phyloP scores from a whole-genome alignment of 305 asterid species.

The Ajuga reptans region DNA sequence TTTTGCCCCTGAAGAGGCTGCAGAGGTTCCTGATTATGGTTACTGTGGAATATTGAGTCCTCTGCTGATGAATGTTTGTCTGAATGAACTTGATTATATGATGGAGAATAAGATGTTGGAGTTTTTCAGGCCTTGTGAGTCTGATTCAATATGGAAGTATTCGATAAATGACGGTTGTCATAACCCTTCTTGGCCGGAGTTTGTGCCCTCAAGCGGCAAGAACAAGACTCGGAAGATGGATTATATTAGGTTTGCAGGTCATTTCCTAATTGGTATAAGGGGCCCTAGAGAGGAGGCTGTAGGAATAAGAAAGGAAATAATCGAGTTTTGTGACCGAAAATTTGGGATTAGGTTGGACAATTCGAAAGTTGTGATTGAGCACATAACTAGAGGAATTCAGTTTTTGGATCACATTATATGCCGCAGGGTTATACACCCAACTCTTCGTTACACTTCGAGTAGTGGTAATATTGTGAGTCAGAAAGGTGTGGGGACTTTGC shows the following conservation, averaged over 20 bases:
- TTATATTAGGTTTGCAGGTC: slow-evolving; percentile 68
- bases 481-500: slow-evolving; percentile 88
- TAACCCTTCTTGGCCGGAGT: slow-evolving; percentile 98
- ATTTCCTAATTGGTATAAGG: slow-evolving; percentile 79
- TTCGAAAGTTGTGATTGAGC: slow-evolving; percentile 73
- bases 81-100: slow-evolving; percentile 59
- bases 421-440: slow-evolving; percentile 79
- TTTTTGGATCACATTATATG: slow-evolving; percentile 80
- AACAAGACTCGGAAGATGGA: slow-evolving; percentile 85
- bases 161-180: slow-evolving; percentile 80
- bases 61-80: slow-evolving; percentile 57
- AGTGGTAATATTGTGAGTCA: slow-evolving; percentile 74
- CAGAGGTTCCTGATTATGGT: slow-evolving; percentile 66
- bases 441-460: slow-evolving; percentile 76
- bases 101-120: slow-evolving; percentile 61
- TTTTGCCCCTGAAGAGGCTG: slow-evolving; percentile 91
- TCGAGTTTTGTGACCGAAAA: slow-evolving; percentile 51
- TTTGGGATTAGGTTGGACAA: slow-evolving; percentile 64
- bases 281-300: slow-evolving; percentile 89
- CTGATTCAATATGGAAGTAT: slow-evolving; percentile 79
- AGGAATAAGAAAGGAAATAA: slow-evolving; percentile 56
- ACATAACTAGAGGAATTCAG: slow-evolving; percentile 69
- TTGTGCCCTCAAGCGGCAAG: slow-evolving; percentile 85
- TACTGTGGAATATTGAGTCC: slow-evolving; percentile 87
- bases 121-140: slow-evolving; percentile 59